Percentiles rank a stretch among this genome's conserved stretches.
phyloP scores from a whole-genome alignment of 495 filamentous ascomycete genomes.

The Hypoxylon perforatum region DNA sequence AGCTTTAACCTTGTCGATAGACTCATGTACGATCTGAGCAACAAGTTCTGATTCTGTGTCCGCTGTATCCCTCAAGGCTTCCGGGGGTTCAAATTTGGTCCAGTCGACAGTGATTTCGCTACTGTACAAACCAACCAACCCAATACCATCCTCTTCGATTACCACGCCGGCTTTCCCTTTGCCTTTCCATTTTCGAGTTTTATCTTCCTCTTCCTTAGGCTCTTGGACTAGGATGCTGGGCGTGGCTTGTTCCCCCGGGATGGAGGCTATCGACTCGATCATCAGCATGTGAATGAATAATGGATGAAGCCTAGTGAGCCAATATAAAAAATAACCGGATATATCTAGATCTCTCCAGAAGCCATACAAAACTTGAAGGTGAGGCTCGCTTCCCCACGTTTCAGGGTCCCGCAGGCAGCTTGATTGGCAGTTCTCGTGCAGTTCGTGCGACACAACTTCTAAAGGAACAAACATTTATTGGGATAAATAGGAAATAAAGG shows the following conservation, averaged over 20 bases:
- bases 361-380: conserved; percentile 10
- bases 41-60: conserved; percentile 43
- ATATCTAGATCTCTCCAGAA: background rate
- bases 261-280: conserved; percentile 23
- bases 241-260: conserved; percentile 11
- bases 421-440: conserved; percentile 34
- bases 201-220: conserved; percentile 2
- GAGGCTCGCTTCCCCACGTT: conserved; percentile 37
- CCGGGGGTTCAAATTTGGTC: conserved; percentile 49
- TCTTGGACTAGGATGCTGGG: conserved; percentile 1
- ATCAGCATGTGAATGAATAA: conserved; percentile 31
- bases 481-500: conserved; percentile 15
- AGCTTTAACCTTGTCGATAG: conserved; percentile 47
- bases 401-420: background rate
- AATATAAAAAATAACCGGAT: background rate
- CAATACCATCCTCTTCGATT: background rate
- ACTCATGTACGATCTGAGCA: conserved; percentile 41
- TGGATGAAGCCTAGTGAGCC: background rate
- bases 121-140: background rate
- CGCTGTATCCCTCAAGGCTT: conserved; percentile 38
- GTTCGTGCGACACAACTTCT: conserved; percentile 13
- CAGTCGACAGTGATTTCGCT: conserved; percentile 41
- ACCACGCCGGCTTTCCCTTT: conserved; percentile 34
- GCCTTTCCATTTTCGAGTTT: conserved; percentile 28
- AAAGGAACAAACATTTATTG: conserved; percentile 4